Base-by-base conservation (phyloP, 1,284 basidiomycete species). In the Irpex rosettiformis region DNA sequence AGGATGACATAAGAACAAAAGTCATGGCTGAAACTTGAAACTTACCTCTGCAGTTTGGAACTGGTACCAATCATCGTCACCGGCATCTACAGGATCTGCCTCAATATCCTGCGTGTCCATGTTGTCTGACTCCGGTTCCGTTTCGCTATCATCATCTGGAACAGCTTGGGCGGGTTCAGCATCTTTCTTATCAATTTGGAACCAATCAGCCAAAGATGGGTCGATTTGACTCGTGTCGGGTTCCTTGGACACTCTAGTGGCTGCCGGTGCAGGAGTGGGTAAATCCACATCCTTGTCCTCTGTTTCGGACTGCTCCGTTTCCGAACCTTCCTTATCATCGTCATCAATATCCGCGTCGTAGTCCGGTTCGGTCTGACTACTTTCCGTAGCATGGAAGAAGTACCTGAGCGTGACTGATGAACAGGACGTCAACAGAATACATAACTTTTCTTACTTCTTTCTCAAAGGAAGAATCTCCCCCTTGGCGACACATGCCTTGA, bases 401-500 rank as follows among this genome's bases (percentile, higher is more conserved):
- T 91, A 90, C 65, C 89, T 90, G 58, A 2, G 55, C 10, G 25
- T 52, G 28, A 3, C 18, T 25, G 51, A 29, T 62, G 1, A 64
- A 13, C 45, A 3, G n/a, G n/a, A 24, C 29, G 42, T 28, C n/a
- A 18, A 11, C 6, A 18, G 2, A 37, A 18, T n/a, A 8, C 21
- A 24, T 2, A 40, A 27, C 33, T 2, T 25, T 30, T 28, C 71
- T 49, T 67, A 94, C 91, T 84, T 89, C 70, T 87, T 85, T 33
- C 75, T 77, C 51, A 94, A 70, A 0, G 91, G 86, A 11, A 86
- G 69, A 13, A 78, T 72, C 56, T 80, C 73, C 13, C 78, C 79
- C 28, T 77, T 74, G 3, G 79, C 75, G 47, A 95, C 79, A n/a
- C 87, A 93, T 66, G 94, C 91, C 48, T 79, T 70, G 53, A 97